A percentile compares a stretch with the other conserved stretches of the same genome.
Conservation (phyloP, 1,284 basidiomycete species). For the Puccinia triticina region DNA sequence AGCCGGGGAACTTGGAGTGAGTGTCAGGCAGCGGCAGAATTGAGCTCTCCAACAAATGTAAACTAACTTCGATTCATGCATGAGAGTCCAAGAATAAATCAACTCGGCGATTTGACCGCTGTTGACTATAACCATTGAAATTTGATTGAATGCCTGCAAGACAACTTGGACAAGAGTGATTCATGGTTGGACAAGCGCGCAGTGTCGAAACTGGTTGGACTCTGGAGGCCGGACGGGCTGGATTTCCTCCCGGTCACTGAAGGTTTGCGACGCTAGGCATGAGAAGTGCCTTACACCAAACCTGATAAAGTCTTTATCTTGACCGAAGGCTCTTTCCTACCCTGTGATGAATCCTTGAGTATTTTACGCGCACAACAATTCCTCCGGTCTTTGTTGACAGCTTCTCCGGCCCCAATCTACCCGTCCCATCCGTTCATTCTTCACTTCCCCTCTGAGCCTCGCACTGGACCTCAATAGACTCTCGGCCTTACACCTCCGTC, state of each 20-base stretch:
- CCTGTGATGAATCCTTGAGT: too few species aligned
- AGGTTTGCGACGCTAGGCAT: not conserved
- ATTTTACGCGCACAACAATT: not conserved
- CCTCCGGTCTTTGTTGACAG: not conserved
- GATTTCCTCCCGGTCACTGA: too few species aligned
- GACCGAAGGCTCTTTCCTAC: not conserved
- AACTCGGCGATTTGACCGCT: not conserved
- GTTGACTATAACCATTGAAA: too few species aligned
- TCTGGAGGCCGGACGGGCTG: too few species aligned
- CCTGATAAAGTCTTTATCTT: not conserved
- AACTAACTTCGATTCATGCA: not conserved
- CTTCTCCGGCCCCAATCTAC: not conserved
- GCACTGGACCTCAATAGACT: not conserved
- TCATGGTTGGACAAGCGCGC: not conserved
- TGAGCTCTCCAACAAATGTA: not conserved
- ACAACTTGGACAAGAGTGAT: not conserved
- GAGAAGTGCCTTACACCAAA: not conserved
- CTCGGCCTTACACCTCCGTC: constrained; percentile 21
- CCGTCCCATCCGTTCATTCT: not conserved
- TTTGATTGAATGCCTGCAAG: not conserved
- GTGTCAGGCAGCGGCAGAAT: too few species aligned
- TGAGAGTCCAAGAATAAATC: not conserved
- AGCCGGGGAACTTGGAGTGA: too few species aligned
- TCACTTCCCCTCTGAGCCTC: not conserved
- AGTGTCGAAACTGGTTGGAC: not conserved